phyloP scores from a whole-genome alignment of 2,329 filamentous ascomycete species.

The Talaromyces funiculosus region DNA sequence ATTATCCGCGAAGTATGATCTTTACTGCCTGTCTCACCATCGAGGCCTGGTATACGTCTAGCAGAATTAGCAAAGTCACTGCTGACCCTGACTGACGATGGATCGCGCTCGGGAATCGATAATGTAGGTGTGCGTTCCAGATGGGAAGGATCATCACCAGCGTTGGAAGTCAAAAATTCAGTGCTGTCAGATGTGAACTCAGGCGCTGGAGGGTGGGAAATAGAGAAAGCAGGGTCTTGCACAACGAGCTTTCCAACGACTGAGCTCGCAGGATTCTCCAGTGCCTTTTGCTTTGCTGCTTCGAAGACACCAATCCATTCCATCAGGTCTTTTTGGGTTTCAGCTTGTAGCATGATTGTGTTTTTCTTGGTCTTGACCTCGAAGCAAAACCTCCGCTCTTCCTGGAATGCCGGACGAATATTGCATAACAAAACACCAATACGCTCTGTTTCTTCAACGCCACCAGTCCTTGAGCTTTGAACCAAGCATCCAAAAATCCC shows the following conservation, averaged over 20 bases:
- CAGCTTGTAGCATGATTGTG: slow-evolving; percentile 81
- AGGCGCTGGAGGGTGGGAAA: slow-evolving; percentile 78
- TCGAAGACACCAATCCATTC: slow-evolving; percentile 95
- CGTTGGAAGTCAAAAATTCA: slow-evolving; percentile 57
- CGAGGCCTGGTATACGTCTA: slow-evolving; percentile 47
- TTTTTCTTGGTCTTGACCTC: slow-evolving; percentile 97
- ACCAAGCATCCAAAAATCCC: slow-evolving; percentile 95
- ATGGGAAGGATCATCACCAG: slow-evolving; percentile 49
- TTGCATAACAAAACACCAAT: slow-evolving; percentile 93
- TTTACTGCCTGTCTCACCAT: slow-evolving; percentile 64
- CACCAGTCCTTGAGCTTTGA: slow-evolving; percentile 69
- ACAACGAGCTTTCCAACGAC: slow-evolving; percentile 39
- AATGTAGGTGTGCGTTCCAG: slow-evolving; percentile 61
- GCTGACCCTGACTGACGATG: slow-evolving; percentile 57
- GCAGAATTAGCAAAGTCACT: slow-evolving; percentile 56
- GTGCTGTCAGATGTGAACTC: slow-evolving; percentile 80
- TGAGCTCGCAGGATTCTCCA: slow-evolving; percentile 62
- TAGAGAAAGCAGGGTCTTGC: slow-evolving; percentile 75
- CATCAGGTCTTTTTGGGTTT: slow-evolving; percentile 85
- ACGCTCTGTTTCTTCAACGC: slow-evolving; percentile 92
- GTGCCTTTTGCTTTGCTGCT: slow-evolving; percentile 82
- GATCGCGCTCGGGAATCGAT: slow-evolving; percentile 59
- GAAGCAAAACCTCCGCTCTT: slow-evolving; percentile 94
- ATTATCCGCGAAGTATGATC: slow-evolving; percentile 86
- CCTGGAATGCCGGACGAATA: slow-evolving; percentile 80